phyloP scores from a whole-genome alignment of 1,284 basidiomycete genomes.

The Irpex sp. region DNA sequence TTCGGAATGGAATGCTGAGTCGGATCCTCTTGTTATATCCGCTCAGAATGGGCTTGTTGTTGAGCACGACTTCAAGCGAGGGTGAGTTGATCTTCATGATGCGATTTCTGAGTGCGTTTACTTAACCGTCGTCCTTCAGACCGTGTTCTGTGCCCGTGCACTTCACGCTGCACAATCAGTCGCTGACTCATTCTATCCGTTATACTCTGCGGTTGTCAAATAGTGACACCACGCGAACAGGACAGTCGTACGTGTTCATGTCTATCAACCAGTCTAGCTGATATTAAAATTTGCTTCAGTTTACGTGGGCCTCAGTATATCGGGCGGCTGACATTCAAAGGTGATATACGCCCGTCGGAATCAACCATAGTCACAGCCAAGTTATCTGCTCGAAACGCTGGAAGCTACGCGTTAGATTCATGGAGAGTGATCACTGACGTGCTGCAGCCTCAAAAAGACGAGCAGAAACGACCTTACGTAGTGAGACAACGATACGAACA shows the following conservation, averaged over 20 bases:
- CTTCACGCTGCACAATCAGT: constrained; percentile 69
- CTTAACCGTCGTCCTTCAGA: constrained; percentile 32
- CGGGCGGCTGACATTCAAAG: constrained; percentile 59
- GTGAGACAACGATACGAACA: constrained; percentile 51
- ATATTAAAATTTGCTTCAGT: constrained; percentile 23
- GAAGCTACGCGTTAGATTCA: constrained; percentile 57
- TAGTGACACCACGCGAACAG: constrained; percentile 19
- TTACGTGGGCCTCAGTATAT: constrained; percentile 49
- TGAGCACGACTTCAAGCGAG: constrained; percentile 61
- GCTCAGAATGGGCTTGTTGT: constrained; percentile 39
- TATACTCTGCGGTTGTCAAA: constrained; percentile 49
- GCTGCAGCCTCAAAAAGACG: constrained; percentile 27
- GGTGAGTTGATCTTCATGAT: constrained; percentile 42
- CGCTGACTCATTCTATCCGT: constrained; percentile 50
- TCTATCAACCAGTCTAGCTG: too few relatives aligned
- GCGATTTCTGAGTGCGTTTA: constrained; percentile 1
- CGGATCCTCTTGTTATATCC: constrained; percentile 62
- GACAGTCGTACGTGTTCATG: constrained; percentile 31
- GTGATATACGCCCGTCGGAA: constrained; percentile 48
- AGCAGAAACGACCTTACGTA: constrained; percentile 21
- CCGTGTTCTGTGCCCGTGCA: constrained; percentile 51
- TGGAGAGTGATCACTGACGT: constrained; percentile 70
- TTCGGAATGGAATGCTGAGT: constrained; percentile 78
- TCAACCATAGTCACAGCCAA: constrained; percentile 40
- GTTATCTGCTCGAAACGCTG: constrained; percentile 59